phyloP scores from a whole-genome alignment of 495 filamentous ascomycete genomes.

The Penicillium angulare region DNA sequence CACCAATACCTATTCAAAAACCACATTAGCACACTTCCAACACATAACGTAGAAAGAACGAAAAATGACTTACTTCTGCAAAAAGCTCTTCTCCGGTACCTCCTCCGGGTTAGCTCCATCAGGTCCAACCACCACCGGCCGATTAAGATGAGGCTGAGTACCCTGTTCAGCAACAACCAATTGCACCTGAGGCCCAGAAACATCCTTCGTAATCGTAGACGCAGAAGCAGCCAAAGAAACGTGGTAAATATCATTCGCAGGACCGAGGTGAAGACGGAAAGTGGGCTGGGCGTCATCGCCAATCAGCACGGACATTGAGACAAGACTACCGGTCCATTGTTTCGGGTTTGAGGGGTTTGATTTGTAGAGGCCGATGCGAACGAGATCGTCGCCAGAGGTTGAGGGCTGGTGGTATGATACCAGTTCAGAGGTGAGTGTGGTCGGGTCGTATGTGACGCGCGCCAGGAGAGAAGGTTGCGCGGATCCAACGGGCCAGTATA shows the following conservation, averaged over 20 bases:
- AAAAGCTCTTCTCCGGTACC: constrained; percentile 39
- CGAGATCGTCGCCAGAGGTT: constrained; percentile 16
- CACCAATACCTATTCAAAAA: constrained; percentile 43
- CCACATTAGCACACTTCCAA: neutral
- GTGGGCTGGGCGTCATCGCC: constrained; percentile 21
- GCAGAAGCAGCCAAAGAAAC: constrained; percentile 28
- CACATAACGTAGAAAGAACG: neutral
- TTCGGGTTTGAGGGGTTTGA: constrained; percentile 23
- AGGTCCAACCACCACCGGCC: constrained; percentile 38
- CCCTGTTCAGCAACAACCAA: constrained; percentile 29
- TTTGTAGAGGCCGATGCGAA: constrained; percentile 41
- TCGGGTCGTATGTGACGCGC: constrained; percentile 38
- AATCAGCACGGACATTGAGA: constrained; percentile 28
- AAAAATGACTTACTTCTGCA: constrained; percentile 44
- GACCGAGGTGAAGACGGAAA: constrained; percentile 37
- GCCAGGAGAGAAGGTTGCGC: constrained; percentile 40
- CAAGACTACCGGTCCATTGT: constrained; percentile 43
- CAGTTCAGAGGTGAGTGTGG: constrained; percentile 29
- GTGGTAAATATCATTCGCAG: constrained; percentile 37
- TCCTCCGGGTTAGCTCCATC: constrained; percentile 38
- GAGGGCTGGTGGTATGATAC: constrained; percentile 37
- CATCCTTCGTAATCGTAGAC: too few species aligned
- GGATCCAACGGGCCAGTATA: constrained; percentile 39
- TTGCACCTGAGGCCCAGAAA: constrained; percentile 20
- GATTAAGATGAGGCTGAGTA: constrained; percentile 40